Conservation (phyloP, 2,329 filamentous ascomycete genomes). For the Colletotrichum tropicale region DNA sequence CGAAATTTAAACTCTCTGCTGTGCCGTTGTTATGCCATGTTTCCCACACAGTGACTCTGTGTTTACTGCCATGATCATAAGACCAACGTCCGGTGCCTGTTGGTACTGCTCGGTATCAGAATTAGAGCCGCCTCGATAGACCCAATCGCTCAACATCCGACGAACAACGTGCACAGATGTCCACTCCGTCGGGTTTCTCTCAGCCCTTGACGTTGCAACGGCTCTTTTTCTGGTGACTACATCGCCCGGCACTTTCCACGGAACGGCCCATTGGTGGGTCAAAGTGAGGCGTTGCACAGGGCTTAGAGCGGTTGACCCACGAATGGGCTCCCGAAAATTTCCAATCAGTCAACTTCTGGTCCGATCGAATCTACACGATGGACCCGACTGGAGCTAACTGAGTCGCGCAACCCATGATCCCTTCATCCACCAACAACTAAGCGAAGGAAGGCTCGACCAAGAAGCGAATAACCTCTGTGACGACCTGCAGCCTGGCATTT, state of each 20-base stretch:
- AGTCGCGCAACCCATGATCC: not conserved
- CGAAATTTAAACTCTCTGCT: not conserved
- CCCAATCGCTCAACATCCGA: not conserved
- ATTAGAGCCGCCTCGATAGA: accelerated
- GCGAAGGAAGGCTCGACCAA: not conserved
- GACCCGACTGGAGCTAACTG: not conserved
- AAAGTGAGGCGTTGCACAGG: not conserved
- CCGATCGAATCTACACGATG: not conserved
- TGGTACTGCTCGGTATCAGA: not conserved
- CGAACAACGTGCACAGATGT: not conserved
- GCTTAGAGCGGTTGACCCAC: not conserved
- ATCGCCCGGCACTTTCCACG: not conserved
- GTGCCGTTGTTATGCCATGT: accelerated
- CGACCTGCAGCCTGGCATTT: not conserved
- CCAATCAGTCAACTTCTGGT: not conserved
- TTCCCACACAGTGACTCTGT: not conserved
- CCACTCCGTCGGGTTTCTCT: not conserved
- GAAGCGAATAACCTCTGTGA: not conserved
- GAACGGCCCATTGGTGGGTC: not conserved
- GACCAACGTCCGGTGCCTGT: not conserved
- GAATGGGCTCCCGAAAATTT: not conserved
- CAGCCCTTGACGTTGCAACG: not conserved
- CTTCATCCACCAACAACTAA: not conserved
- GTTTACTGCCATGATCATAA: not conserved
- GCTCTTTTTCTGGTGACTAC: not conserved